phyloP scores from a whole-genome alignment of 768 basidiomycete genomes.

The Termitomyces sp. region DNA sequence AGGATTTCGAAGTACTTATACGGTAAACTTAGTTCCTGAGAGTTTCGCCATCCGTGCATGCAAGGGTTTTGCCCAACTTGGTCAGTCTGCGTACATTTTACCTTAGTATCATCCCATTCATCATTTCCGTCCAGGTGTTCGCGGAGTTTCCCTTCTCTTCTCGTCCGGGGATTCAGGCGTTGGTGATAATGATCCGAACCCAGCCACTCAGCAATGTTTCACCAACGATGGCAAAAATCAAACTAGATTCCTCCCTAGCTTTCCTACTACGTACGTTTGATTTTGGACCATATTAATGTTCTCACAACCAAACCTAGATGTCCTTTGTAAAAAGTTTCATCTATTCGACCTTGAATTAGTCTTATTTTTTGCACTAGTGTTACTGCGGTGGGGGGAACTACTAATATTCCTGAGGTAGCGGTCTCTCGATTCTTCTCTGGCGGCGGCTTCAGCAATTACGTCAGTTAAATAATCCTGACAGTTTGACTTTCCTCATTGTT shows the following conservation, averaged over 20 bases:
- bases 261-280: slow-evolving; percentile 50
- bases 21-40: slow-evolving; percentile 40
- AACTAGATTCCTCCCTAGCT: slow-evolving; percentile 50
- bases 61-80: slow-evolving; percentile 56
- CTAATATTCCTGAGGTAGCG: slow-evolving; percentile 52
- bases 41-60: slow-evolving; percentile 58
- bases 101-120: not conserved
- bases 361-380: slow-evolving; percentile 39
- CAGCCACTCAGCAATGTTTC: slow-evolving; percentile 46
- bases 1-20: not conserved
- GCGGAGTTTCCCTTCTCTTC: slow-evolving; percentile 62
- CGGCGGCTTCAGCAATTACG: slow-evolving; percentile 71
- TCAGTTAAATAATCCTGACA: slow-evolving; percentile 23
- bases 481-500: not conserved
- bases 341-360: not conserved
- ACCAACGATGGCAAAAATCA: slow-evolving; percentile 54
- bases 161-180: slow-evolving; percentile 67
- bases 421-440: slow-evolving; percentile 52
- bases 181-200: slow-evolving; percentile 54
- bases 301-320: slow-evolving; percentile 25
- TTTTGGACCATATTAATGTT: not conserved
- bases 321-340: slow-evolving; percentile 37
- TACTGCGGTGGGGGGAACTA: slow-evolving; percentile 68
- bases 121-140: slow-evolving; percentile 40
- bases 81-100: slow-evolving; percentile 22